Base-by-base conservation (phyloP, 1,139 yeast species). In the Komagataea norvegica region DNA sequence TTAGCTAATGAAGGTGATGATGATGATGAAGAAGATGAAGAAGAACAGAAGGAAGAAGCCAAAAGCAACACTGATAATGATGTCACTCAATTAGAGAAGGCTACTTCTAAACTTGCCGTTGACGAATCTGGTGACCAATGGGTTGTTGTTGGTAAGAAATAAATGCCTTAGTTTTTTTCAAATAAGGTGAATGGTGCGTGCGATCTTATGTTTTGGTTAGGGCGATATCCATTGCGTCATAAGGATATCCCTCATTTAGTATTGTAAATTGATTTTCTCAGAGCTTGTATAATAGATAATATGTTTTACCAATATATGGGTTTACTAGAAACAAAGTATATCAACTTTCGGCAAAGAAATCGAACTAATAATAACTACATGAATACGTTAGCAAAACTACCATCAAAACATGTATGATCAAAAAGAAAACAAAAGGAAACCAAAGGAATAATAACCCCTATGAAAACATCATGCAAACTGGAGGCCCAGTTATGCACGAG, bases 1-100 rank as follows among this genome's bases (percentile, higher is more conserved):
- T 71, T 87, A 60, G 70, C 76, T 37, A 66, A 69, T 41, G 89
- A 81, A 36, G 84, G 73, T 34, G 88, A 79, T 21, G 85, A 76
- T 11, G 84, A 74, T 25, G 87, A 79, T 16, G 84, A 76, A 6
- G 83, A 76, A 37, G 72, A 62, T 35, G 65, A 54, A 37, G 67
- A 61, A 32, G 62, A 33, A 25, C 8, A 77, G 17, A 81, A 73
- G 3, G 81, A 74, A 38, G 70, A 62, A 26, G 24, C 11, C 11
- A 21, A 21, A 21, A 21, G 24, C 36, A 64, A 52, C 35, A 65
- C 60, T 26, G 62, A 56, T 44, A 46, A 47, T 31, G 55, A 52
- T 31, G 61, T 58, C 19, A 50, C 63, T 31, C 57, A 60, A n/a
- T 61, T 71, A 46, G 74, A 69, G 44, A 47, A 64, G 38, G 65